Evolutionary conservation across 2,329 filamentous ascomycete species (phyloP).

Genomic region (Sporothrix brasiliensis): DNA sequence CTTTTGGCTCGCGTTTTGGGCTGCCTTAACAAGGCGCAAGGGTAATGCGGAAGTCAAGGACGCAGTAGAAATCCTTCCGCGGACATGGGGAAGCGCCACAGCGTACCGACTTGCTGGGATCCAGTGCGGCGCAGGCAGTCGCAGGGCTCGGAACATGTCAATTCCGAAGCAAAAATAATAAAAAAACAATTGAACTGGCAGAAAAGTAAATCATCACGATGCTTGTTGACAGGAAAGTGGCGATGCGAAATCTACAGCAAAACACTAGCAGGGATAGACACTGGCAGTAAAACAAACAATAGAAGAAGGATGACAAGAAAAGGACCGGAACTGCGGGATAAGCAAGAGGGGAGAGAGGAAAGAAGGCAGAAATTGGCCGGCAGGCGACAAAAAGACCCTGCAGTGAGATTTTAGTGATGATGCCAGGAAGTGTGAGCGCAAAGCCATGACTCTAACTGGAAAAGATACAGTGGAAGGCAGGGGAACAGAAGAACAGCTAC

Average conservation of each 20-base stretch:
- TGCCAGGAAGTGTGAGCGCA: neutral
- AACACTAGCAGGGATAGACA: no score
- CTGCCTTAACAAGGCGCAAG: slow-evolving; percentile 11
- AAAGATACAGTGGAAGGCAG: neutral
- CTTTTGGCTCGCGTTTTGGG: neutral
- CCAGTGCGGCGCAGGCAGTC: slow-evolving; percentile 1
- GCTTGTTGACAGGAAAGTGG: no score
- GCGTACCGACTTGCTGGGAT: neutral
- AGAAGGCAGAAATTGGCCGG: no score
- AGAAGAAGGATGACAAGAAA: no score
- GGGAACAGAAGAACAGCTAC: neutral
- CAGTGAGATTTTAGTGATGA: slow-evolving; percentile 11
- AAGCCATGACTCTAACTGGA: slow-evolving; percentile 13
- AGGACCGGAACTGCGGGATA: no score
- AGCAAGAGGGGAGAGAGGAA: no score
- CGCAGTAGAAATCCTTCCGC: slow-evolving; percentile 11
- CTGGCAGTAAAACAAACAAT: no score
- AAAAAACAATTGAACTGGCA: no score
- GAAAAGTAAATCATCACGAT: no score
- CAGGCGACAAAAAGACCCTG: neutral
- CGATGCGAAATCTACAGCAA: no score
- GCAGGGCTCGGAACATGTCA: no score
- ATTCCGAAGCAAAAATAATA: no score
- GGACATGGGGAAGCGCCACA: neutral
- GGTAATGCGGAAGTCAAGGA: neutral